Base-by-base conservation (phyloP, 176 grass and related monocot species). In the Ampelocalamus luodianensis region DNA sequence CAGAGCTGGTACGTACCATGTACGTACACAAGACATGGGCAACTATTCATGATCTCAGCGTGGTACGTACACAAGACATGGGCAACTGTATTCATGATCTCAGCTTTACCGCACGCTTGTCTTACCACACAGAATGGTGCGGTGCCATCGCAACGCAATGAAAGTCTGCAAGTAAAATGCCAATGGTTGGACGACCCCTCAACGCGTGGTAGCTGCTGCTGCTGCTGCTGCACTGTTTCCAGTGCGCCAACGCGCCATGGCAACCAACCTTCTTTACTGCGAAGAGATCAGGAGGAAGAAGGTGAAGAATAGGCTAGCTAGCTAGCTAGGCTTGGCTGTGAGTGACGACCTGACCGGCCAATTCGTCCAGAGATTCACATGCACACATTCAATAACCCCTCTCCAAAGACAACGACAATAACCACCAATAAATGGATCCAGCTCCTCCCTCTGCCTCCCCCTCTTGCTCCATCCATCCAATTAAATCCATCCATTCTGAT, bases 351-450 rank as follows among this genome's bases (percentile, higher is more conserved):
- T 68, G 54, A 27, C 83, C 51, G 73, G 83, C 61, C 36, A 55
- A 6, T 10, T 63, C 23, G 29, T 22, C 39, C 48, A 77, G 83
- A 24, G 83, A 49, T 64, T 86, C 85, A 86, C 85, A 80, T 80
- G 85, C 58, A 1, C 29, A 44, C 77, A 74, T 87, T 86, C 15
- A 86, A 51, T 60, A 72, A 72, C 67, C 76, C 15, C 23, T 32
- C 27, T 14, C 29, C 65, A 55, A 53, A 66, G 43, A 59, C n/a
- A n/a, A n/a, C n/a, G n/a, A n/a, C n/a, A n/a, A n/a, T 49, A 50
- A 63, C 53, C 27, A 10, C 54, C 84, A 80, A 42, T 86, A 66
- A 80, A 87, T 87, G 4, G 46, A 77, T 56, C 82, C 62, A 77
- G n/a, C 72, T 0, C 6, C 34, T 62, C 59, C 13, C 14, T 24